Evolutionary conservation across 1,284 basidiomycete genomes (phyloP).

Genomic region (Papiliotrema terrestris): DNA sequence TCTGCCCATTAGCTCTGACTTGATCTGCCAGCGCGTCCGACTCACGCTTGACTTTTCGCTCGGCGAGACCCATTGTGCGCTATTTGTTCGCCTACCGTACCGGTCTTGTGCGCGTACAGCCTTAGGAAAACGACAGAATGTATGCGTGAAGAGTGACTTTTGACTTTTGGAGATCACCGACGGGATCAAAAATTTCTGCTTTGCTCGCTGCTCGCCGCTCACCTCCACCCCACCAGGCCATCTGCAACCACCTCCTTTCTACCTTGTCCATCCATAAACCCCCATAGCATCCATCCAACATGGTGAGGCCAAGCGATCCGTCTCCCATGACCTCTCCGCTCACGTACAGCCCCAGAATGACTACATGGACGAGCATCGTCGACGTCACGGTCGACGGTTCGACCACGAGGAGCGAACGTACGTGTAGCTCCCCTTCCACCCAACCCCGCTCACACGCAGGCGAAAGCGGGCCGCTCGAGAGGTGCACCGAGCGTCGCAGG

Average conservation of each 20-base stretch:
- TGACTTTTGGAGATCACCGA: background rate
- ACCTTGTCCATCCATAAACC: background rate
- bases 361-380: conserved; percentile 51
- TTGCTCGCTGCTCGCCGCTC: background rate
- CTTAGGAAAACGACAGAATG: background rate
- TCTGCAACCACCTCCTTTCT: conserved; percentile 1
- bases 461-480: conserved; percentile 91
- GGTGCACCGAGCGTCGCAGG: conserved; percentile 80
- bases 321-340: background rate
- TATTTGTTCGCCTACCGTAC: background rate
- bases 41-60: conserved; percentile 49
- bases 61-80: conserved; percentile 46
- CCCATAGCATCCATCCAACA: conserved; percentile 4
- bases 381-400: conserved; percentile 48
- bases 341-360: conserved; percentile 40
- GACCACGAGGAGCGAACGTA: conserved; percentile 50
- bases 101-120: background rate
- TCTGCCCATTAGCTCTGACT: conserved; percentile 22
- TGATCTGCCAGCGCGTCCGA: background rate
- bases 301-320: conserved; percentile 18
- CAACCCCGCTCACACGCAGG: conserved; percentile 51
- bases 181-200: conserved; percentile 26
- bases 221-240: conserved; percentile 2
- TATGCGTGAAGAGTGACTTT: background rate
- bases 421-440: conserved; percentile 6